Evolutionary conservation across 192 early-diverging fungal genomes (phyloP), one percentile per base, ranked within the genome.

Genomic region (Coemansia umbellata): DNA sequence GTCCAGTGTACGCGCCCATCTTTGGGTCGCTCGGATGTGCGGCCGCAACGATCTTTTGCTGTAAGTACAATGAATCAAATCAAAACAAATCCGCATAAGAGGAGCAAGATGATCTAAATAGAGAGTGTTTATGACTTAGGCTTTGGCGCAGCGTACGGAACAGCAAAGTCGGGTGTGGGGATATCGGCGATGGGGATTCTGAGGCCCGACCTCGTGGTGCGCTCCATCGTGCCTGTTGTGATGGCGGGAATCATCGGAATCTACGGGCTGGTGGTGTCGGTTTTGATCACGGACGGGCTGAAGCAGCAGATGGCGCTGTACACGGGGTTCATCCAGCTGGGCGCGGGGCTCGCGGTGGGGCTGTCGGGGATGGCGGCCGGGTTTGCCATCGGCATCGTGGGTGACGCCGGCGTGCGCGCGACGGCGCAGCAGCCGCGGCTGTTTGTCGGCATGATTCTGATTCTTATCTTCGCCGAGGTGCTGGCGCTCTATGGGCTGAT

Each of bases 161-260:
- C 92, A 24, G 90, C 92, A 58, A 93, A 91, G 74, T 84, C 92
- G 31, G 92, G 92, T 48, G 83, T 93, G 8, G 92, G 92, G 53
- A 84, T 94, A 51, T 82, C 91, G 36, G 87, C 86, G 37, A 89
- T 93, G 81, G 91, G 91, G 54, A 82, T 86, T 18, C 78, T 91
- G 48, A 87, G 88, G 31, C 92, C 92, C 50, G 92, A 94, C 61
- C 69, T 94, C 43, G 87, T 91, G 43, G 87, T 92, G 72, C 92
- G 88, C 67, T 80, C 85, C 36, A 83, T 94, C 52, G 87, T 98
- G 47, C 93, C 93, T 13, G 91, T 96, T 45, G 88, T 98, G 60
- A 96, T 96, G 94, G 91, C 87, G 62, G 96, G 97, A 91, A 99
- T 99, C 77, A 91, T 99, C 61, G 94, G 87, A 71, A 92, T 99